Conservation (phyloP, 148 eudicot species). For the Camellia granthamiana region DNA sequence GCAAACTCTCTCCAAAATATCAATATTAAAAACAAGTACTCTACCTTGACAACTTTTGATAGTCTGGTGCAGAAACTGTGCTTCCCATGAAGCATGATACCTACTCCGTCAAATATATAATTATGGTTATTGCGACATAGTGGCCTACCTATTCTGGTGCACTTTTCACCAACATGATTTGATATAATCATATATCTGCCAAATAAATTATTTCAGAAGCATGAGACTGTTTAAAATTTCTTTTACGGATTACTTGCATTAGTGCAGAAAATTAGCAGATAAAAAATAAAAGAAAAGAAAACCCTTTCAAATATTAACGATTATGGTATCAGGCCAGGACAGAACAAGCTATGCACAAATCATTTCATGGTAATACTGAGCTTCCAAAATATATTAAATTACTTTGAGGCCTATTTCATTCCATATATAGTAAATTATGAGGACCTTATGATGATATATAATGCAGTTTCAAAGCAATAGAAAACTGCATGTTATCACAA, state of each 20-base stretch:
- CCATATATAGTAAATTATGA: no score
- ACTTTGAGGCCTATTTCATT: no score
- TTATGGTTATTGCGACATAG: constrained; percentile 19
- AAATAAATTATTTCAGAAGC: constrained; percentile 6
- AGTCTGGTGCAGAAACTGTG: constrained; percentile 58
- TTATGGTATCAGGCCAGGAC: no score
- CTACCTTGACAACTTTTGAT: constrained; percentile 58
- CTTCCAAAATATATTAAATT: background rate
- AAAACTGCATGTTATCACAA: no score
- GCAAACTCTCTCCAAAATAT: background rate
- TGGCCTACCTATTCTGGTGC: constrained; percentile 37
- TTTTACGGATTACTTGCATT: no score
- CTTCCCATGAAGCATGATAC: constrained; percentile 78
- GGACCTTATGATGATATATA: no score
- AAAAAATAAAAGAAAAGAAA: background rate
- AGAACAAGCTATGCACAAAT: background rate
- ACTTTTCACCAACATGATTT: constrained; percentile 31
- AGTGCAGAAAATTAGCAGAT: background rate
- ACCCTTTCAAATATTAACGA: background rate
- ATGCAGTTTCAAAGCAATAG: no score
- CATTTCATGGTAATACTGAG: background rate
- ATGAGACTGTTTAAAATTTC: background rate
- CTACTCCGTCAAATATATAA: constrained; percentile 58
- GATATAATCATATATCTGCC: constrained; percentile 55
- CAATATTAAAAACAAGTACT: background rate